phyloP scores from a whole-genome alignment of 192 early-diverging fungal genomes.

The Linnemannia hyalina region DNA sequence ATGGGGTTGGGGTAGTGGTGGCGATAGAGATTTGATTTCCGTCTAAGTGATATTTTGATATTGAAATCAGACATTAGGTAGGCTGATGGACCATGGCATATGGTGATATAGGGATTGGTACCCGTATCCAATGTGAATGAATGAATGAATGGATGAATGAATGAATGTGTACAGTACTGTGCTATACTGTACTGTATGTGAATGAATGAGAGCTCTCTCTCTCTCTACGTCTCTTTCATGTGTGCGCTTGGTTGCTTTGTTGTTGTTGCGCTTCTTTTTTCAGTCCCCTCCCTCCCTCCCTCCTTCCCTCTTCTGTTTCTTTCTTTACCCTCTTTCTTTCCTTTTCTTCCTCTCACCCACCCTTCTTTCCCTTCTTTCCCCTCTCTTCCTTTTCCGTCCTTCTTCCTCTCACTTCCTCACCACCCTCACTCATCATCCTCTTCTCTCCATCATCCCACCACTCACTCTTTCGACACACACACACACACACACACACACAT shows the following conservation, averaged over 20 bases:
- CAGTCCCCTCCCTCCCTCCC: background rate
- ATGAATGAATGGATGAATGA: background rate
- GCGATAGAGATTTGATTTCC: too few species aligned
- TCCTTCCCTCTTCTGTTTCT: background rate
- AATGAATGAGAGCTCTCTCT: too few species aligned
- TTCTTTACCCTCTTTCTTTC: background rate
- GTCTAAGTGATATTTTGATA: too few species aligned
- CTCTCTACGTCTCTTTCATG: background rate
- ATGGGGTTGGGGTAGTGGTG: too few species aligned
- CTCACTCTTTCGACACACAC: background rate
- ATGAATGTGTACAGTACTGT: background rate
- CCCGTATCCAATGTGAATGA: background rate
- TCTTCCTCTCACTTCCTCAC: conserved; percentile 1
- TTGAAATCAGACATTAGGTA: too few species aligned
- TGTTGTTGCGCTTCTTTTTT: too few species aligned
- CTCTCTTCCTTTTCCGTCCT: background rate
- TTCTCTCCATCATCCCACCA: background rate
- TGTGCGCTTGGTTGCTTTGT: background rate
- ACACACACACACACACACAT: too few species aligned
- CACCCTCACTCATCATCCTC: background rate
- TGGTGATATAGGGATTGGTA: too few species aligned
- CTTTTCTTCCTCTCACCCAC: background rate
- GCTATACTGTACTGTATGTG: too few species aligned
- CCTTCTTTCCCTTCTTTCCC: background rate
- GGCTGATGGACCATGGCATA: background rate